Base-by-base conservation (phyloP, 768 basidiomycete genomes). In the Hericium rajendrae region DNA sequence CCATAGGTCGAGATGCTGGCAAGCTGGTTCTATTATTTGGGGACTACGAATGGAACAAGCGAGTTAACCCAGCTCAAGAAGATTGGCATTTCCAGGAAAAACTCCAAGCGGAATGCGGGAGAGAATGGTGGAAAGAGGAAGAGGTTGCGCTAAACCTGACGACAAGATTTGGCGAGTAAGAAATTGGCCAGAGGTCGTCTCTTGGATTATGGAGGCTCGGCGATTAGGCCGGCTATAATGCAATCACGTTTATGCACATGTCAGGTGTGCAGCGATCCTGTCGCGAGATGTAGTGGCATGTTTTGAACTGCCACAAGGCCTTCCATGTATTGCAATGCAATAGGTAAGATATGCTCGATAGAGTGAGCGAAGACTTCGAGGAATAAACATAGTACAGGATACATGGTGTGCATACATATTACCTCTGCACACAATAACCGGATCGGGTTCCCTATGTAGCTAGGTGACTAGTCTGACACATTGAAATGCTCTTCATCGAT, bases 401-500 rank as follows among this genome's bases (percentile, higher is more conserved):
- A 32, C 32, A 32, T 32, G 32, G 32, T 32, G 32, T 32, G 32
- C 32, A 10, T 32, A 32, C 28, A 9, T 32, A 32, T 32, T 5
- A 9, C 28, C 28, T 1, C 8, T 32, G 28, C 28, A 32, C 28
- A 9, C 8, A 32, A 32, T 32, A 1, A 32, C 4, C 4, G 26
- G 26, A 26, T 26, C 26, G 26, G 32, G 32, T 10, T 32, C 32
- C 32, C 1, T 32, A 32, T 4, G 32, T 32, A 6, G 32, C 32
- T 59, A 72, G 26, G 6, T 32, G 32, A 6, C 32, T 59, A 72
- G 26, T 60, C 53, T 9, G 81, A 81, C 48, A 87, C 67, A 38
- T 77, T 72, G 69, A 83, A 87, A 64, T 91, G 89, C n/a, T 80
- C 86, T 60, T 93, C 91, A 64, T 93, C 86, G 41, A 84, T 79